These are phyloP conservation scores for Botrytis paeoniae DNA, from an alignment of 2,329 filamentous ascomycete genomes.

Conservation along the genomic window DNA sequence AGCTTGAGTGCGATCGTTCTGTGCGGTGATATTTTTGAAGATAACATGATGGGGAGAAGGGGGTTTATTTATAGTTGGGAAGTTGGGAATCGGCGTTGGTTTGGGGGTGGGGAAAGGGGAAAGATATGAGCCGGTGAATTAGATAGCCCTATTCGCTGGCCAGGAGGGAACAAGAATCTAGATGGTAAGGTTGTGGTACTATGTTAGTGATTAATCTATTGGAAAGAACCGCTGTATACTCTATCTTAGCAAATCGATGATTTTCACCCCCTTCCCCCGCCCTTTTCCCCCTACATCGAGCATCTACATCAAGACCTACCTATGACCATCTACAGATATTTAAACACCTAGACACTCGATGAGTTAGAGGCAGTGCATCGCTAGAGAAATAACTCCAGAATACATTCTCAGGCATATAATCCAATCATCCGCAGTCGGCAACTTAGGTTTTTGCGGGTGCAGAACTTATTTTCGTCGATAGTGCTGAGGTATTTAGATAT, in stretches of 20 bases:
- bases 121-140: not conserved
- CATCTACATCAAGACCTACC: too few species aligned
- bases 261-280: too few species aligned
- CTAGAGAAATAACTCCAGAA: not conserved
- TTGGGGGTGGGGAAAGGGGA: not conserved
- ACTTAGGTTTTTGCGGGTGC: too few species aligned
- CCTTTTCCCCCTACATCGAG: too few species aligned
- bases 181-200: too few species aligned
- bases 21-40: not conserved
- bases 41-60: not conserved
- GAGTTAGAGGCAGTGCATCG: rapidly evolving
- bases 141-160: rapidly evolving
- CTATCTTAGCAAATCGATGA: not conserved
- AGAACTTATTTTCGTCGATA: too few species aligned
- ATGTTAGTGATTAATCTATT: too few species aligned
- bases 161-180: rapidly evolving
- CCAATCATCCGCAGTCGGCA: too few species aligned
- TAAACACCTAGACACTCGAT: not conserved
- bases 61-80: not conserved
- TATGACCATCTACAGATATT: not conserved
- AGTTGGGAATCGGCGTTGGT: not conserved
- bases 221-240: too few species aligned
- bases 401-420: too few species aligned
- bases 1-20: too few species aligned
- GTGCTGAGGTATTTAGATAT: too few species aligned